These are phyloP conservation scores for Dothistroma septosporum DNA, from an alignment of 2,329 filamentous ascomycete genomes.

Conservation along the genomic window DNA sequence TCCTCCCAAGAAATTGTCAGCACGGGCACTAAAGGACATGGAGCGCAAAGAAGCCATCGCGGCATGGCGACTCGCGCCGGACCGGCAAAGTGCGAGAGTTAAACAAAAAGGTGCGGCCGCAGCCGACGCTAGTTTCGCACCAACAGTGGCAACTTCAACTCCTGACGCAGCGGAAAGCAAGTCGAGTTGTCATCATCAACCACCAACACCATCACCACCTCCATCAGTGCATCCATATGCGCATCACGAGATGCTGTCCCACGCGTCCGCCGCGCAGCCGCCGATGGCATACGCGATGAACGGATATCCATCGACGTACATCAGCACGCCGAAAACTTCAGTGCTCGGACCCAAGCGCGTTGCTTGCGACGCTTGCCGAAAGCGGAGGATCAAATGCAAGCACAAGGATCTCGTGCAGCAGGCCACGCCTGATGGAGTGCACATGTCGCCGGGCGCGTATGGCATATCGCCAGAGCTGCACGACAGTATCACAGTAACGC, in stretches of 20 bases:
- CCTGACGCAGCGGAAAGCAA: conserved; percentile 18
- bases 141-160: conserved; percentile 20
- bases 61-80: conserved; percentile 41
- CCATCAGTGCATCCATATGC: conserved; percentile 23
- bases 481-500: conserved; percentile 29
- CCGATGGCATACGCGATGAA: conserved; percentile 29
- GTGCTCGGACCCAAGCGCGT: conserved; percentile 58
- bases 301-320: conserved; percentile 29
- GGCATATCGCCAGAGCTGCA: conserved; percentile 21
- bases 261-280: conserved; percentile 17
- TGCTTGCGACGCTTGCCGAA: conserved; percentile 60
- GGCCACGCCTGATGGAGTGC: conserved; percentile 3
- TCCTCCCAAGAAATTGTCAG: conserved; percentile 53
- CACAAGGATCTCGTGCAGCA: conserved; percentile 54
- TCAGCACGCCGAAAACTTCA: conserved; percentile 53
- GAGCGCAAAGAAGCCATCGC: conserved; percentile 51
- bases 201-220: conserved; percentile 9
- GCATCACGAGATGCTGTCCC: conserved; percentile 23
- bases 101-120: conserved; percentile 20
- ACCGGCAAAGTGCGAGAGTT: conserved; percentile 44
- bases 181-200: conserved; percentile 24
- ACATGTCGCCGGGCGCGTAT: conserved; percentile 15
- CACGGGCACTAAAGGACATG: conserved; percentile 52
- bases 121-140: conserved; percentile 13
- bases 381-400: conserved; percentile 59